Percentiles rank a stretch among this genome's conserved stretches.
Evolutionary conservation across 2,329 filamentous ascomycete species (phyloP).

Genomic region (Alternaria novae-zelandiae): DNA sequence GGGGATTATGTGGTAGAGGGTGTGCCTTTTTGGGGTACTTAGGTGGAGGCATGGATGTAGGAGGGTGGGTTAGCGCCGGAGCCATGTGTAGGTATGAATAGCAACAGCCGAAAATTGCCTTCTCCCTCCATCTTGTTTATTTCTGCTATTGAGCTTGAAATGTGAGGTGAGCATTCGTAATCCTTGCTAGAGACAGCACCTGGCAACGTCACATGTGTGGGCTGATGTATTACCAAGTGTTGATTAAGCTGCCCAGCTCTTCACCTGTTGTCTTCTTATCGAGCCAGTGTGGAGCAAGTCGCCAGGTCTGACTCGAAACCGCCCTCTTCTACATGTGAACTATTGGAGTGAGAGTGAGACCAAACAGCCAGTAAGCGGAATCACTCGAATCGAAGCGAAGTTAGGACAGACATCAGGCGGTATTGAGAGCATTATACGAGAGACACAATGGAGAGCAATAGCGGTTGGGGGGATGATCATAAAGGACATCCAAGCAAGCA

Average conservation of each 20-base stretch:
- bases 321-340: neutral
- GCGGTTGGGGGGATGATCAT: neutral
- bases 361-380: neutral
- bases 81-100: neutral
- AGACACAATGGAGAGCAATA: neutral
- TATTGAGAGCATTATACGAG: neutral
- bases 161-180: neutral
- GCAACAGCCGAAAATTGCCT: neutral
- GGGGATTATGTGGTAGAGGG: constrained; percentile 43
- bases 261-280: neutral
- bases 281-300: neutral
- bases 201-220: neutral
- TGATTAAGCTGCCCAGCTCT: neutral
- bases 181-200: neutral
- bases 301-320: neutral
- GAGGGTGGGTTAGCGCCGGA: neutral
- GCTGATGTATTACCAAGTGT: neutral
- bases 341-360: neutral
- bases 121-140: neutral
- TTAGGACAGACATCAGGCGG: neutral
- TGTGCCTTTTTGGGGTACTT: neutral
- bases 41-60: neutral
- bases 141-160: neutral
- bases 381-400: neutral
- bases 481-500: neutral